Evolutionary conservation across 2,329 filamentous ascomycete species (phyloP), one percentile per base, ranked within the genome.

Genomic region (Zymoseptoria pseudotritici): DNA sequence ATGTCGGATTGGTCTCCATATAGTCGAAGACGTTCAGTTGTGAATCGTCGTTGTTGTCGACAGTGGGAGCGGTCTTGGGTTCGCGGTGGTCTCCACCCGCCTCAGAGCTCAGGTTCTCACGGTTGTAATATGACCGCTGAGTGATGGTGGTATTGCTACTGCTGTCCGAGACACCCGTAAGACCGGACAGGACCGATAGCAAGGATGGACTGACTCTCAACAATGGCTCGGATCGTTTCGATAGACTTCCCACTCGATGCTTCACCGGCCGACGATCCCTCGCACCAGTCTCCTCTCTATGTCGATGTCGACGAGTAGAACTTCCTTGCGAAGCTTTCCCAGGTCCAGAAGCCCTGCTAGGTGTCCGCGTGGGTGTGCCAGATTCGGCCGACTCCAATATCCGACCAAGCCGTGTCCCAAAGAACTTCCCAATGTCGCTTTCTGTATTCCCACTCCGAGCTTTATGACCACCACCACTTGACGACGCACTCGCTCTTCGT

Each of bases 91-190:
- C 53, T 61, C 60, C 60, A 63, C 55, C 26, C 8, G 24, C 13
- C 50, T 55, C 58, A 53, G 63, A 42, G 29, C 55, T 50, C 56
- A 53, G 11, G 31, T 42, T 55, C 49, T 54, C 54, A 59, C 58
- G 50, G 56, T 54, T 55, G 58, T 56, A 10, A 62, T 77, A 77
- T 4, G 75, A 76, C 50, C 70, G 70, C 61, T 78, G 76, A 10
- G 76, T 79, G 11, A 79, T 72, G 3, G 78, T 79, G 1, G 76
- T 77, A 58, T 73, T 76, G 66, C 77, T 80, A n/a, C 72, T 76
- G 63, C 74, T 77, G 1, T 69, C 72, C 13, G 77, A 78, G 9
- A 69, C 69, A 55, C 74, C 72, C 2, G 77, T 79, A 52, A 76
- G 63, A 55, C 70, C 72, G 22, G 78, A 77, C 9, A 76, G 62